Conservation (phyloP, 208 protist species). For the Angomonas desouzai region DNA sequence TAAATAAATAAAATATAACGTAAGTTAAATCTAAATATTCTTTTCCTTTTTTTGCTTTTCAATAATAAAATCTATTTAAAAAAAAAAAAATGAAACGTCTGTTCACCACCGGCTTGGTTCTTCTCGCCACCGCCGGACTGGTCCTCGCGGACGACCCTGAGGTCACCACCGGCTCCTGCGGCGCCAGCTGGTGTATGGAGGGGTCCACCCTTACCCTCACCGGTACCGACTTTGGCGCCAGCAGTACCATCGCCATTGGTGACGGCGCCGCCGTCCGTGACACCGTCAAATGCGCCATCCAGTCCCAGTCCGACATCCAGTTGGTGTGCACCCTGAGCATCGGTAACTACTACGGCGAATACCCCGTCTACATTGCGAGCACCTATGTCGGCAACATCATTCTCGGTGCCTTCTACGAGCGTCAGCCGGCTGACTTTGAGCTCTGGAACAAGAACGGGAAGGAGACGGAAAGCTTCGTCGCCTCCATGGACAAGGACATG, state of each 20-base stretch:
- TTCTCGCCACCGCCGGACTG: neutral
- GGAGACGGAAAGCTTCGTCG: neutral
- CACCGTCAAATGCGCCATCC: neutral
- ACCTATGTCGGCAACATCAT: slow-evolving; percentile 14
- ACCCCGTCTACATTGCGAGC: neutral
- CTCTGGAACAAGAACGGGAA: slow-evolving; percentile 3
- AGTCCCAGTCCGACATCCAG: neutral
- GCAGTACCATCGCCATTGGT: neutral
- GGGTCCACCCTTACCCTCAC: neutral
- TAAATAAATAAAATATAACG: too few species aligned
- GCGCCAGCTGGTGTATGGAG: slow-evolving; percentile 4
- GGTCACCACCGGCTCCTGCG: slow-evolving; percentile 5
- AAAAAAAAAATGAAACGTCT: slow-evolving; percentile 16
- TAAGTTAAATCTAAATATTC: slow-evolving; percentile 4
- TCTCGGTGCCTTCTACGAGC: slow-evolving; percentile 12
- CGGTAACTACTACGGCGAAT: neutral
- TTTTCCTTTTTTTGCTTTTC: slow-evolving; percentile 10
- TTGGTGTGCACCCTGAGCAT: neutral
- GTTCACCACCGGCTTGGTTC: neutral
- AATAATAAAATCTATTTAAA: slow-evolving; percentile 20
- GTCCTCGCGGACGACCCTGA: neutral
- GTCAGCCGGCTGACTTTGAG: neutral
- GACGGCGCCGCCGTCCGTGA: neutral
- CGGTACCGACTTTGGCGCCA: neutral
- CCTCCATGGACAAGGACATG: neutral